These are phyloP conservation scores for Bipolaris oryzae DNA, from an alignment of 2,329 filamentous ascomycete species.

Conservation along the genomic window DNA sequence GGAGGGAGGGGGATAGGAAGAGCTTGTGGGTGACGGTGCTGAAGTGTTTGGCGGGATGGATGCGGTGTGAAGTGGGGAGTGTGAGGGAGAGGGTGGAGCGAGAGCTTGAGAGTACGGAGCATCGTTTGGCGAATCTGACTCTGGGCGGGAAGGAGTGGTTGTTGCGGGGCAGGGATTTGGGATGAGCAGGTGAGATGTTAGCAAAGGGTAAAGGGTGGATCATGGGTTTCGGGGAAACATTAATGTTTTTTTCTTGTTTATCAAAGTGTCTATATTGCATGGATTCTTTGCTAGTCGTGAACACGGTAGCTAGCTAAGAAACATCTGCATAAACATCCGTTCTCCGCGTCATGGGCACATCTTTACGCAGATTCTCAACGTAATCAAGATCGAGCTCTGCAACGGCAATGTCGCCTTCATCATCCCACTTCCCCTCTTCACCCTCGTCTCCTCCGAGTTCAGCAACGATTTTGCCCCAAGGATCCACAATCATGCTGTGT, in stretches of 20 bases:
- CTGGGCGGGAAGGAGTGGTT: constrained; percentile 35
- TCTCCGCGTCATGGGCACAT: constrained; percentile 64
- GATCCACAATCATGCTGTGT: constrained; percentile 81
- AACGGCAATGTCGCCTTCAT: constrained; percentile 50
- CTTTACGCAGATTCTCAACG: constrained; percentile 59
- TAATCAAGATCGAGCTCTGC: constrained; percentile 62
- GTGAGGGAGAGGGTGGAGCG: constrained; percentile 28
- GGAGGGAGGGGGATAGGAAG: constrained; percentile 11
- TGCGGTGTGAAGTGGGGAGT: constrained; percentile 25
- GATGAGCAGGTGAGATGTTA: neutral
- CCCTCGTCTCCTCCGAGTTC: constrained; percentile 63
- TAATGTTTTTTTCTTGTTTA: neutral
- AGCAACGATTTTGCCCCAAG: constrained; percentile 79
- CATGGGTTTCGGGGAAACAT: too few relatives aligned
- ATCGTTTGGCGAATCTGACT: constrained; percentile 31
- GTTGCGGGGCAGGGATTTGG: constrained; percentile 29
- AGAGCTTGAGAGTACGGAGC: constrained; percentile 22
- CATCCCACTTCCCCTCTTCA: constrained; percentile 40
- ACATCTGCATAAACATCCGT: constrained; percentile 52
- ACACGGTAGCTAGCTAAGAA: neutral
- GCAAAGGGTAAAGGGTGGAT: too few relatives aligned
- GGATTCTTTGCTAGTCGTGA: too few relatives aligned
- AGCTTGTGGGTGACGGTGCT: constrained; percentile 35
- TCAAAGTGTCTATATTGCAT: too few relatives aligned
- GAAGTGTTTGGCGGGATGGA: constrained; percentile 32